Conservation (phyloP, 805 yeast genomes). For the Saturnispora zaruensis region DNA sequence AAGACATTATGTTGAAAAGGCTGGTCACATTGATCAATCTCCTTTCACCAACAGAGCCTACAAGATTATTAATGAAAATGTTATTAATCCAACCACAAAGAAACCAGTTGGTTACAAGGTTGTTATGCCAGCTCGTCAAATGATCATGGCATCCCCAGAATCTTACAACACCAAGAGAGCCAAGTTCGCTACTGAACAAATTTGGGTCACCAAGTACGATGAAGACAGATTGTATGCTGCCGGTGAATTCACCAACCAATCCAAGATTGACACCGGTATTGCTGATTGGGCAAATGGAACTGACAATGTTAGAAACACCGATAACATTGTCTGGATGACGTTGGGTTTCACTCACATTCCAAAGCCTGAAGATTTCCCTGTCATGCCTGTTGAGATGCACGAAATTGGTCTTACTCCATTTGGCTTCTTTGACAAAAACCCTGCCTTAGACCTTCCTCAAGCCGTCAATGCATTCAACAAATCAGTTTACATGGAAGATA, state of each 20-base stretch:
- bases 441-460: conserved; percentile 71
- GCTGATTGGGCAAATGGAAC: conserved; percentile 61
- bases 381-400: conserved; percentile 78
- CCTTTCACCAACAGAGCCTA: conserved; percentile 68
- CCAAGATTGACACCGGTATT: conserved; percentile 60
- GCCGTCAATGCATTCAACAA: conserved; percentile 61
- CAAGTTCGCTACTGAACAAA: conserved; percentile 62
- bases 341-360: conserved; percentile 77
- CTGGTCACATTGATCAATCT: conserved; percentile 65
- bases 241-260: conserved; percentile 82
- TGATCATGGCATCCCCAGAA: conserved; percentile 57
- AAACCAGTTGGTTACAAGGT: conserved; percentile 73
- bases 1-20: conserved; percentile 57
- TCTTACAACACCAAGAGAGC: conserved; percentile 68
- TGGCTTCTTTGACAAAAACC: conserved; percentile 70
- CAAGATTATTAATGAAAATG: conserved; percentile 67
- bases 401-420: conserved; percentile 58
- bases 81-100: conserved; percentile 59
- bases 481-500: conserved; percentile 34
- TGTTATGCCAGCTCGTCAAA: conserved; percentile 65
- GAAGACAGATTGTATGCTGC: conserved; percentile 72
- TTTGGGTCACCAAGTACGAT: conserved; percentile 74
- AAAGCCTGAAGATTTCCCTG: conserved; percentile 81
- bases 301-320: conserved; percentile 65
- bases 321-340: conserved; percentile 74